Evolutionary conservation across 2,329 filamentous ascomycete species (phyloP), one percentile per base, ranked within the genome.

Genomic region (Podosphaera leucotricha): DNA sequence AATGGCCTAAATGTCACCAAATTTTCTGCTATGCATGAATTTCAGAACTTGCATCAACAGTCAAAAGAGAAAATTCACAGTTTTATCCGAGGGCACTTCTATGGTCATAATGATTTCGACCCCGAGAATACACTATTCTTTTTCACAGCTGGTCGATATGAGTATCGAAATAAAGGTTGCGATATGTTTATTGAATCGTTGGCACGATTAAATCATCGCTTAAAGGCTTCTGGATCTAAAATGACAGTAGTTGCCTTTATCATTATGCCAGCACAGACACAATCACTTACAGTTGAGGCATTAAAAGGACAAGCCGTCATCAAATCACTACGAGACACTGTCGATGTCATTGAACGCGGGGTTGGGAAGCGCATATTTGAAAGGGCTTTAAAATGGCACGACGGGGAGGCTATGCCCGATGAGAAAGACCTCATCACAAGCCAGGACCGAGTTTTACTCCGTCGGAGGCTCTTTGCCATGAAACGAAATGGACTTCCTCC

Each of bases 151-250:
- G 90, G 90, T 47, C 80, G 90, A 49, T 98, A 98, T 58, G 90
- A 98, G 62, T 98, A 87, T 70, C 71, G 90, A 51, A 98, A 98
- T 59, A 98, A 98, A 65, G 90, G 90, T 57, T 87, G 94, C 8
- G 90, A 98, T 62, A 95, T 98, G 90, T 98, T 95, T 62, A 92
- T 98, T 53, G 90, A 98, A 63, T 90, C 86, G 2, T 66, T 98
- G 49, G 90, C 90, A 22, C 81, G 90, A 38, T 66, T 98, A 55
- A 98, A 98, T 64, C 86, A 95, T 66, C 75, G 80, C 35, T 74
- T 98, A 57, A 95, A 95, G 71, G 64, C 64, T 43, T 64, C 76
- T 6, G 83, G 83, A 41, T 92, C 84, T 53, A 92, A 90, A 63
- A 86, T 78, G 59, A 95, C 90, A 0, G 80, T 98, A 6, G 87